These are phyloP conservation scores for Trichoderma simmonsii DNA, from an alignment of 2,329 filamentous ascomycete genomes.

Conservation along the genomic window DNA sequence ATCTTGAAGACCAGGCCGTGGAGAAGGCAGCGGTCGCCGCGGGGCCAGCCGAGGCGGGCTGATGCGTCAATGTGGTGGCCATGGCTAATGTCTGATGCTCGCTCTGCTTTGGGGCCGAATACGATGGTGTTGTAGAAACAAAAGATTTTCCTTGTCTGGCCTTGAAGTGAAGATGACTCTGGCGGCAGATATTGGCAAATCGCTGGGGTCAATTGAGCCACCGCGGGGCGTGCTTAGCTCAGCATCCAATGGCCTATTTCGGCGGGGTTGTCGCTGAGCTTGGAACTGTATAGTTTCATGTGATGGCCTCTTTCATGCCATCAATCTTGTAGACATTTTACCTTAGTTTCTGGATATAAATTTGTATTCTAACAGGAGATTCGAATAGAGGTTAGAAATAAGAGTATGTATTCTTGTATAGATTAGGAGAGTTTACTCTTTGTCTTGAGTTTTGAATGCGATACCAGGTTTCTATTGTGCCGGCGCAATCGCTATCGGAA, in stretches of 20 bases:
- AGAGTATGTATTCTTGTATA: background rate
- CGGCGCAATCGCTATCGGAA: too few species aligned
- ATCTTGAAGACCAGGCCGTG: slow-evolving; percentile 58
- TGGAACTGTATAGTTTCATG: background rate
- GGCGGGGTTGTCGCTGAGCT: background rate
- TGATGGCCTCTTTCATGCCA: background rate
- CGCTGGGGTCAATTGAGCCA: slow-evolving; percentile 4
- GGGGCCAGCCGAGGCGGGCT: slow-evolving; percentile 5
- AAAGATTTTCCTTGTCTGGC: background rate
- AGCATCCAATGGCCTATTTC: background rate
- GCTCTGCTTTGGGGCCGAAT: background rate
- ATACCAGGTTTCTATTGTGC: background rate
- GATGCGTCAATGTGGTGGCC: slow-evolving; percentile 17
- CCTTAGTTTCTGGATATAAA: background rate
- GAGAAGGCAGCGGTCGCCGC: slow-evolving; percentile 37
- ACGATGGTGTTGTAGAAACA: background rate
- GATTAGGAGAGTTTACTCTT: too few species aligned
- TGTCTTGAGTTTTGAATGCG: background rate
- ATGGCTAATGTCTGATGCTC: background rate
- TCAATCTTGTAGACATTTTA: background rate
- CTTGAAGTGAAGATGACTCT: background rate
- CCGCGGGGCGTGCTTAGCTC: slow-evolving; percentile 9
- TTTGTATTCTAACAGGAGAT: background rate
- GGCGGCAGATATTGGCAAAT: background rate
- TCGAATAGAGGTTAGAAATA: background rate